A percentile compares a stretch with the other conserved stretches of the same genome.
Conservation (phyloP, 2,329 filamentous ascomycete species). For the Beauveria bassiana region DNA sequence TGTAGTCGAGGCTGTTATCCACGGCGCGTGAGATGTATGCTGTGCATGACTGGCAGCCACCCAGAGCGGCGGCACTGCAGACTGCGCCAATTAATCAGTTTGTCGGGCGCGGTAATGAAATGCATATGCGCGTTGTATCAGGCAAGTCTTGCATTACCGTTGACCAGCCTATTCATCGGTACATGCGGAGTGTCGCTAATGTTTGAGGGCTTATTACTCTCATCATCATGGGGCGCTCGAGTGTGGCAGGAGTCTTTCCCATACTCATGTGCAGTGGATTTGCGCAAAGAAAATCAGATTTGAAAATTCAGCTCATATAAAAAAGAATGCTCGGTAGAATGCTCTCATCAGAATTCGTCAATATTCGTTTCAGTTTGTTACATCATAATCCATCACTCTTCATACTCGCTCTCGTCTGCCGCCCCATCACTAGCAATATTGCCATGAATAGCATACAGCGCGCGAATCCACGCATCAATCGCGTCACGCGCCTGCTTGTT, state of each 20-base stretch:
- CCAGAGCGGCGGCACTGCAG: neutral
- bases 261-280: too few species aligned
- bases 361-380: too few species aligned
- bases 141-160: too few species aligned
- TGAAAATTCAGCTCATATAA: neutral
- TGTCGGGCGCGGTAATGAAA: neutral
- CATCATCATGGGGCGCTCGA: too few species aligned
- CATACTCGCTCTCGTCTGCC: conserved; percentile 23
- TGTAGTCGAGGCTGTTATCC: neutral
- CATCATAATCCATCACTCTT: conserved; percentile 1
- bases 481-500: conserved; percentile 24
- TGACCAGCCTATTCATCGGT: too few species aligned
- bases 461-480: conserved; percentile 44
- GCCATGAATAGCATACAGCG: conserved; percentile 40
- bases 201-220: too few species aligned
- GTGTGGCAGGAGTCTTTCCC: too few species aligned
- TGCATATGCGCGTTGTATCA: neutral
- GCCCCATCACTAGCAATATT: conserved; percentile 19
- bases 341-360: neutral
- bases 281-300: too few species aligned
- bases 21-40: neutral
- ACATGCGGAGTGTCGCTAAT: too few species aligned
- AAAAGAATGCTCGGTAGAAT: neutral
- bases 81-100: neutral
- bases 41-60: neutral